Evolutionary conservation across 2,329 filamentous ascomycete species (phyloP).

Genomic region (Chalaropsis thielavioides): DNA sequence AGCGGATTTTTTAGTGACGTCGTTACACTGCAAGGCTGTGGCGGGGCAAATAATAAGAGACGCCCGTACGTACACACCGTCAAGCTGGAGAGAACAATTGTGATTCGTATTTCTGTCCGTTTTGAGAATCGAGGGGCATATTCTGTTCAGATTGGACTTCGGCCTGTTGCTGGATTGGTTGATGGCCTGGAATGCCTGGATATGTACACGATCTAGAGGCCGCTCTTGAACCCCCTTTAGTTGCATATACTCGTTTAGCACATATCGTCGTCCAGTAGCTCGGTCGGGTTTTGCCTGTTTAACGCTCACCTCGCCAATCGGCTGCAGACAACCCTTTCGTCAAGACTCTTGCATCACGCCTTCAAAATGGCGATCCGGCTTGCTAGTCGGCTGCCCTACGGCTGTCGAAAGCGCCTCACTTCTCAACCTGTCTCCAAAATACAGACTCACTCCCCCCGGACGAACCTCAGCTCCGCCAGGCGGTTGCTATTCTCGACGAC

Average conservation of each 20-base stretch:
- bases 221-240: neutral
- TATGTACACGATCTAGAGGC: neutral
- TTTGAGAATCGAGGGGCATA: too few relatives aligned
- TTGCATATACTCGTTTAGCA: neutral
- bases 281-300: neutral
- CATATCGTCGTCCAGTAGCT: neutral
- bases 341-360: neutral
- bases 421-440: neutral
- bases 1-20: constrained; percentile 13
- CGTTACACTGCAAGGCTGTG: constrained; percentile 16
- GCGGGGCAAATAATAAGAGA: constrained; percentile 9
- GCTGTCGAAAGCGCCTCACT: constrained; percentile 6
- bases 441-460: neutral
- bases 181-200: neutral
- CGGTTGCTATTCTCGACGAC: constrained; percentile 1
- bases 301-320: neutral
- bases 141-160: neutral
- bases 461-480: neutral
- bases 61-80: neutral
- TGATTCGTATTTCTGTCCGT: too few relatives aligned
- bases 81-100: neutral
- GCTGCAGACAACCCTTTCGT: neutral
- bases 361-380: constrained; percentile 10
- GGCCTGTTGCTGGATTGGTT: too few relatives aligned
- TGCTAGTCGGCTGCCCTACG: neutral